Conservation (phyloP, 257 asterid species). For the Pogostemon cablin region DNA sequence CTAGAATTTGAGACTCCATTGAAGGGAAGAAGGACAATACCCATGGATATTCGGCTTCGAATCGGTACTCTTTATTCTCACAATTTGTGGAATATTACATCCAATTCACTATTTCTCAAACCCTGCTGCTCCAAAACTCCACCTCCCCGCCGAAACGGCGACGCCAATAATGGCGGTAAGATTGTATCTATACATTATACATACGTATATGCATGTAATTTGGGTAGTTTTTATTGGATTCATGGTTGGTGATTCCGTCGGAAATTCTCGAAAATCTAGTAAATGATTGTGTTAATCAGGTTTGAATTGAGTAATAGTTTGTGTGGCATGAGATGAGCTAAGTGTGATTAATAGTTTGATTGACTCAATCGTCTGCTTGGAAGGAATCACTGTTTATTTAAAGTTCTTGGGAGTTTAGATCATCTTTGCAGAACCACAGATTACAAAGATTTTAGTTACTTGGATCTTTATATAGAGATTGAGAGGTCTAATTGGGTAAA, state of each 20-base stretch:
- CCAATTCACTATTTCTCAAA: constrained; percentile 39
- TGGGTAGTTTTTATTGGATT: neutral
- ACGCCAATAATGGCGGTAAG: constrained; percentile 36
- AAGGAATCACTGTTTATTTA: constrained; percentile 11
- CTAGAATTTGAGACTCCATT: constrained; percentile 35
- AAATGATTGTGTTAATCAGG: neutral
- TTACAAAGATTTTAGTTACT: neutral
- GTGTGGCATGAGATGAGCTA: neutral
- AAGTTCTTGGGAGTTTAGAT: neutral
- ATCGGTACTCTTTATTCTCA: constrained; percentile 44
- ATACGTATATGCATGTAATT: constrained; percentile 24
- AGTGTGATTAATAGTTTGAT: neutral
- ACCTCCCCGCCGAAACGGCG: constrained; percentile 51
- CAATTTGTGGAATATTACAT: constrained; percentile 28
- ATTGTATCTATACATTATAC: neutral
- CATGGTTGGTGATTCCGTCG: neutral
- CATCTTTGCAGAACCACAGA: neutral
- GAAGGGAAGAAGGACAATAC: constrained; percentile 1
- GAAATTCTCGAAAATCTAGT: neutral
- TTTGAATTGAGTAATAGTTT: neutral
- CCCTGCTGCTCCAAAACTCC: constrained; percentile 51
- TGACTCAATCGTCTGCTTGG: neutral
- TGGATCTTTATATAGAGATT: neutral
- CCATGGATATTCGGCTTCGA: constrained; percentile 58
- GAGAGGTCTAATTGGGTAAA: constrained; percentile 20